These are phyloP conservation scores for Amaranthus tricolor DNA, from an alignment of 179 eudicot species.

Conservation along the genomic window DNA sequence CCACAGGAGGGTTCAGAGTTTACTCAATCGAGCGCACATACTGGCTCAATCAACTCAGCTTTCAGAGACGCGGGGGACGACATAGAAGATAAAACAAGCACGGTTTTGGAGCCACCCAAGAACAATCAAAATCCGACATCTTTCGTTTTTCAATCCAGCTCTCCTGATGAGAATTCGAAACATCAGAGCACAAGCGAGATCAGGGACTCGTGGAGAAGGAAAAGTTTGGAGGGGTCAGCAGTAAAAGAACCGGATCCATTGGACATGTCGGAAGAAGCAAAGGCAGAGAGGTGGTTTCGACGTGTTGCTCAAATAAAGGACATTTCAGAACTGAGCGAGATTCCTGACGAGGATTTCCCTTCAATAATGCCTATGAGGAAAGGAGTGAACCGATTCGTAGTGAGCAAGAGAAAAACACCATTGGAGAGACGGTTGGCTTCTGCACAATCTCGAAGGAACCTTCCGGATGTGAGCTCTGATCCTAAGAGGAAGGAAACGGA, in stretches of 20 bases:
- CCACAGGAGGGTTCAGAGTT: constrained; percentile 26
- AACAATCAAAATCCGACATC: constrained; percentile 19
- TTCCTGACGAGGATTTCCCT: constrained; percentile 95
- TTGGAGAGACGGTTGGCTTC: constrained; percentile 86
- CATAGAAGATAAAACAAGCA: constrained; percentile 13
- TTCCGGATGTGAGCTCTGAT: constrained; percentile 50
- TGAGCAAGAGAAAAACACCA: constrained; percentile 95
- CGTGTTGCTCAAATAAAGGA: constrained; percentile 95
- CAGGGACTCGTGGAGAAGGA: constrained; percentile 46
- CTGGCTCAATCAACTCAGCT: constrained; percentile 3
- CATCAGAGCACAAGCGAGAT: constrained; percentile 24
- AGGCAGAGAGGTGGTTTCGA: constrained; percentile 84
- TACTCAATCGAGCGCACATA: constrained; percentile 21
- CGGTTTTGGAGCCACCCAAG: constrained; percentile 8
- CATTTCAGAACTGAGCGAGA: constrained; percentile 85
- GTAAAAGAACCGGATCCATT: constrained; percentile 79
- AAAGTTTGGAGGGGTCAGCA: constrained; percentile 92
- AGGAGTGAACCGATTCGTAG: constrained; percentile 93
- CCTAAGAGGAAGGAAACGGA: constrained; percentile 46
- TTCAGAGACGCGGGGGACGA: constrained; percentile 16
- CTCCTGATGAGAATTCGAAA: constrained; percentile 17
- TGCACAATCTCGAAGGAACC: constrained; percentile 67
- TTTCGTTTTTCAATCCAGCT: constrained; percentile 5
- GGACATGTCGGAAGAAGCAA: constrained; percentile 99
- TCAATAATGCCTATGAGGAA: constrained; percentile 96